Conservation (phyloP, 352 stramenopile genomes). For the Pythium scleroteichum region DNA sequence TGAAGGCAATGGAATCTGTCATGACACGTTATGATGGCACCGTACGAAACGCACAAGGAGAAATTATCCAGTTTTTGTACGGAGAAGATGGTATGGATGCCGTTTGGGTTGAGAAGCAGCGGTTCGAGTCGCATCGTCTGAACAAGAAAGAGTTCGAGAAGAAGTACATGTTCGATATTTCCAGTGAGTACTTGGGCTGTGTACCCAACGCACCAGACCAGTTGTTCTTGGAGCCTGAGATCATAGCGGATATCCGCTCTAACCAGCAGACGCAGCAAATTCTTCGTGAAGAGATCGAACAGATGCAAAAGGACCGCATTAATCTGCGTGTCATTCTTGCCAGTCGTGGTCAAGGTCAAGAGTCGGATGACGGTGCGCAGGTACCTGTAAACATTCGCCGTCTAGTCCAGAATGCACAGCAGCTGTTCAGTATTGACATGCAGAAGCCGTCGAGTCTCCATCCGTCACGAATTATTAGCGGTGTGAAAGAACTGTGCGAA, state of each 20-base stretch:
- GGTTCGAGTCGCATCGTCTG: constrained; percentile 87
- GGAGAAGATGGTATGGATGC: constrained; percentile 99
- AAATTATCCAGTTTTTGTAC: constrained; percentile 89
- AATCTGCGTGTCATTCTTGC: constrained; percentile 94
- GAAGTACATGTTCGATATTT: constrained; percentile 92
- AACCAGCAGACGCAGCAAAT: constrained; percentile 94
- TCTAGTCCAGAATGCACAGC: constrained; percentile 97
- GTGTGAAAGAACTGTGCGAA: constrained; percentile 93
- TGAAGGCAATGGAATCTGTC: constrained; percentile 99
- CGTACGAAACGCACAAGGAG: constrained; percentile 92
- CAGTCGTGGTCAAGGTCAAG: constrained; percentile 93
- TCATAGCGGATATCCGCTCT: constrained; percentile 91
- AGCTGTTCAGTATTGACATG: constrained; percentile 93
- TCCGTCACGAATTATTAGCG: constrained; percentile 86
- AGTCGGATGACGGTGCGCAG: constrained; percentile 89
- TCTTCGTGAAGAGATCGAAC: constrained; percentile 93
- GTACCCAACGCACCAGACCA: constrained; percentile 83
- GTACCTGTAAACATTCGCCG: constrained; percentile 94
- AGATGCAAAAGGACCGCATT: constrained; percentile 94
- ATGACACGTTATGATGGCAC: constrained; percentile 99
- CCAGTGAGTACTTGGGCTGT: constrained; percentile 92
- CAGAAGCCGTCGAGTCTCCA: constrained; percentile 93
- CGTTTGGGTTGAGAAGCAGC: constrained; percentile 99
- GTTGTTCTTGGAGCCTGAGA: constrained; percentile 81
- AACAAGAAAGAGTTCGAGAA: constrained; percentile 94